Evolutionary conservation across 371 early-diverging fungal species (phyloP).

Genomic region (Haplosporangium sp.): DNA sequence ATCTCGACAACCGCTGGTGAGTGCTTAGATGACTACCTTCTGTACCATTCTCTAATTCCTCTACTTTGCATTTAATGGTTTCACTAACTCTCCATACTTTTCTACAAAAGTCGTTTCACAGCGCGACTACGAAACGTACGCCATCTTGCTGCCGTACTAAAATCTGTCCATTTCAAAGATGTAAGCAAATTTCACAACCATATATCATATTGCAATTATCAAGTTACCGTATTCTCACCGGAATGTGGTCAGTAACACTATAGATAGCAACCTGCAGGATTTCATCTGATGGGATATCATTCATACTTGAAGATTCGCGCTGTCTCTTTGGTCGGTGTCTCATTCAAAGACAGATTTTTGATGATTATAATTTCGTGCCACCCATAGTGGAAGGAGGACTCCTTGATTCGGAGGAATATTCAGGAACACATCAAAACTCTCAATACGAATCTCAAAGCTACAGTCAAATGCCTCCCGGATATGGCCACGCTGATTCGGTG

Average conservation of each 20-base stretch:
- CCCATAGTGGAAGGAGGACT: not conserved
- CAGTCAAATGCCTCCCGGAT: conserved; percentile 28
- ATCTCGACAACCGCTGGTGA: conserved; percentile 7
- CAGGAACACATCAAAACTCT: not conserved
- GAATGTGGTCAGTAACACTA: not conserved
- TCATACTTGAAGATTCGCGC: conserved; percentile 49
- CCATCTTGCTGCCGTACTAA: conserved; percentile 41
- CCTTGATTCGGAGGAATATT: conserved; percentile 7
- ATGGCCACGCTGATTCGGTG: conserved; percentile 25
- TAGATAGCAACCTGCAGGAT: conserved; percentile 43
- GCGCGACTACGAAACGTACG: conserved; percentile 39
- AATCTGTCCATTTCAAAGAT: conserved; percentile 45
- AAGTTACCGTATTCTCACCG: too few relatives aligned
- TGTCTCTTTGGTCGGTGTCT: conserved; percentile 39
- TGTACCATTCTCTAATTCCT: too few relatives aligned
- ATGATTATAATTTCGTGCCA: conserved; percentile 30
- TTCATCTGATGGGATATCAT: conserved; percentile 24
- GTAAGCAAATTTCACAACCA: conserved; percentile 15
- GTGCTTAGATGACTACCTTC: not conserved
- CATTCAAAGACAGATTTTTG: conserved; percentile 35
- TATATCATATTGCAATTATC: not conserved
- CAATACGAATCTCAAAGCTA: conserved; percentile 12
- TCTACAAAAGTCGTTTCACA: conserved; percentile 18
- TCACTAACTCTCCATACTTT: not conserved
- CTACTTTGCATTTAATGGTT: not conserved